Evolutionary conservation across 768 basidiomycete genomes (phyloP), one percentile per base, ranked within the genome.

Genomic region (Termitomyces sp.): DNA sequence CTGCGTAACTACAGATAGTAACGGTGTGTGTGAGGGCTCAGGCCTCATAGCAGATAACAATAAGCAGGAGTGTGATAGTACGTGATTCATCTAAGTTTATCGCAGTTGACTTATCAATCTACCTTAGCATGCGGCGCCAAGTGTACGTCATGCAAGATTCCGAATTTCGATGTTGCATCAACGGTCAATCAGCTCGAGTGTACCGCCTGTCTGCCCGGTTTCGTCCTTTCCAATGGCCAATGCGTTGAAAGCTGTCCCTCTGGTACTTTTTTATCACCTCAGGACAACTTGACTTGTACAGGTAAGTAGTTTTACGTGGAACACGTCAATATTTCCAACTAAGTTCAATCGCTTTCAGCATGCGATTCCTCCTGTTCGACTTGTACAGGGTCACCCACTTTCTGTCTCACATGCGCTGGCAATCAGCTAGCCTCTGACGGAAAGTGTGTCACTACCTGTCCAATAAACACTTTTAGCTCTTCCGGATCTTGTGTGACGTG

Each of bases 21-120:
- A 81, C 59, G 94, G 94, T 3, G 82, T 90, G 9, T 96, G 94
- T 71, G 73, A 80, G 46, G 85, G 84, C 7, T 79, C 88, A 10
- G 81, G 76, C 47, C 73, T 90, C 60, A 81, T 94, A 36, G 91
- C 84, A 22, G 88, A 96, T 63, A 92, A 91, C 63, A 79, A 80
- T 67, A 94, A 93, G 72, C 74, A 80, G n/a, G 83, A 85, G 63
- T 95, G 93, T 66, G 90, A 94, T 65, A 81, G 92, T 92, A 65
- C 70, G 88, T 78, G 40, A 53, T 18, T 36, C 47, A 55, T 6
- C 30, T 38, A 43, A 49, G 22, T n/a, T 0, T 38, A 33, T 46
- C 28, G 16, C 22, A 40, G 22, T 49, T 26, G 28, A 41, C 54
- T 32, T 62, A 46, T 58, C 51, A 55, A 24, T 30, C 56, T 43